These are phyloP conservation scores for Petasospora fabianii DNA, from an alignment of 1,139 yeast species.

Conservation along the genomic window DNA sequence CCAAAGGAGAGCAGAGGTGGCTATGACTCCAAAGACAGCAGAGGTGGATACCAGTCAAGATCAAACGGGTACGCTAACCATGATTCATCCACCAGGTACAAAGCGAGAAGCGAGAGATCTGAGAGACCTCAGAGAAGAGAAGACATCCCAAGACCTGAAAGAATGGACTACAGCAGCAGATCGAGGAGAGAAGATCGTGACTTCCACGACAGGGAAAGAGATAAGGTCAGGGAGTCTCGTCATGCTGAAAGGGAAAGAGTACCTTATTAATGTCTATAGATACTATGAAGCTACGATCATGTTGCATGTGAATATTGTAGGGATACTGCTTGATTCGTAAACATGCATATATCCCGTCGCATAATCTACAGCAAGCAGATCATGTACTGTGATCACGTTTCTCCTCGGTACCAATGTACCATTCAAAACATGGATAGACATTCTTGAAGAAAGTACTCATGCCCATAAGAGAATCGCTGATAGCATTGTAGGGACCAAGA, in stretches of 20 bases:
- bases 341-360: too few species aligned
- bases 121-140: slow-evolving; percentile 13
- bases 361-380: too few species aligned
- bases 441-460: too few species aligned
- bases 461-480: too few species aligned
- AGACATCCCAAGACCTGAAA: slow-evolving; percentile 9
- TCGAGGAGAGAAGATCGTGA: slow-evolving; percentile 21
- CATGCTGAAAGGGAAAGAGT: slow-evolving; percentile 1
- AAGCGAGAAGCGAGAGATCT: slow-evolving; percentile 11
- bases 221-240: slow-evolving; percentile 10
- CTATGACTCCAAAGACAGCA: slow-evolving; percentile 2
- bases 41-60: slow-evolving; percentile 4
- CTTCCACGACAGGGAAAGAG: slow-evolving; percentile 19
- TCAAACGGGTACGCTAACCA: slow-evolving; percentile 2
- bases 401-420: too few species aligned
- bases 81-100: slow-evolving; percentile 12
- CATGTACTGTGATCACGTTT: too few species aligned
- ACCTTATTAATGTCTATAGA: too few species aligned
- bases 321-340: too few species aligned
- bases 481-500: too few species aligned
- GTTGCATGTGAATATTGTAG: too few species aligned
- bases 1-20: slow-evolving; percentile 5
- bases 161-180: slow-evolving; percentile 22
- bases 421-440: too few species aligned
- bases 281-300: too few species aligned